A percentile compares a stretch with the other conserved stretches of the same genome.
Conservation (phyloP, 2,329 filamentous ascomycete species). For the Lasiodiplodia sp. region DNA sequence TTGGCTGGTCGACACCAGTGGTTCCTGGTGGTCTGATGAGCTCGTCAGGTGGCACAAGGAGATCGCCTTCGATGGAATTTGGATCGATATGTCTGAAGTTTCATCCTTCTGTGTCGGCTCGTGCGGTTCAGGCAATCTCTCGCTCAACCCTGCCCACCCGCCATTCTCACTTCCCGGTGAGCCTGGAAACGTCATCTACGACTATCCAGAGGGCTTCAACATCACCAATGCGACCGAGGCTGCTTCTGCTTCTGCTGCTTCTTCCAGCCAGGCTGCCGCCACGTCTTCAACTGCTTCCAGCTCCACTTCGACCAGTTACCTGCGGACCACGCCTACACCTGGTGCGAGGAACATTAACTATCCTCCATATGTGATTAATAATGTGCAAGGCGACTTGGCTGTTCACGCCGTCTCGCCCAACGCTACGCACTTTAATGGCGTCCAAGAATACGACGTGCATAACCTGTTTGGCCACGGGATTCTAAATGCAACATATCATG, state of each 20-base stretch:
- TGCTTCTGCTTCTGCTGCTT: slow-evolving; percentile 63
- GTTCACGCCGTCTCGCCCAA: slow-evolving; percentile 79
- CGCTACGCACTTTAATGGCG: slow-evolving; percentile 76
- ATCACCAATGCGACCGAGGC: slow-evolving; percentile 73
- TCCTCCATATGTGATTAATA: slow-evolving; percentile 79
- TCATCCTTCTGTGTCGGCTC: slow-evolving; percentile 74
- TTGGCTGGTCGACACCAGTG: slow-evolving; percentile 65
- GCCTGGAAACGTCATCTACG: slow-evolving; percentile 64
- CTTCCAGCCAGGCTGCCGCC: slow-evolving; percentile 59
- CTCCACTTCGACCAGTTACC: slow-evolving; percentile 51
- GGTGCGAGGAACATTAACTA: slow-evolving; percentile 73
- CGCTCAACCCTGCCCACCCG: slow-evolving; percentile 73
- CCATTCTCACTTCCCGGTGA: slow-evolving; percentile 71
- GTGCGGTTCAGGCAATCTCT: slow-evolving; percentile 71
- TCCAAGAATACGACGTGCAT: slow-evolving; percentile 82
- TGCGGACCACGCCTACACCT: slow-evolving; percentile 67
- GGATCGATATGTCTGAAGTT: slow-evolving; percentile 69
- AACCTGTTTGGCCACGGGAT: slow-evolving; percentile 80
- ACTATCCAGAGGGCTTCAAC: slow-evolving; percentile 75
- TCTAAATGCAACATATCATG: slow-evolving; percentile 77
- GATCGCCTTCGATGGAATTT: slow-evolving; percentile 59
- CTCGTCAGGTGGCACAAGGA: slow-evolving; percentile 61
- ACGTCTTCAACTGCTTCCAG: slow-evolving; percentile 40
- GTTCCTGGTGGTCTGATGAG: slow-evolving; percentile 66
- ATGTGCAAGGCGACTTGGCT: slow-evolving; percentile 75